phyloP scores from a whole-genome alignment of 331 rosid species.

The Spiraea crenata region DNA sequence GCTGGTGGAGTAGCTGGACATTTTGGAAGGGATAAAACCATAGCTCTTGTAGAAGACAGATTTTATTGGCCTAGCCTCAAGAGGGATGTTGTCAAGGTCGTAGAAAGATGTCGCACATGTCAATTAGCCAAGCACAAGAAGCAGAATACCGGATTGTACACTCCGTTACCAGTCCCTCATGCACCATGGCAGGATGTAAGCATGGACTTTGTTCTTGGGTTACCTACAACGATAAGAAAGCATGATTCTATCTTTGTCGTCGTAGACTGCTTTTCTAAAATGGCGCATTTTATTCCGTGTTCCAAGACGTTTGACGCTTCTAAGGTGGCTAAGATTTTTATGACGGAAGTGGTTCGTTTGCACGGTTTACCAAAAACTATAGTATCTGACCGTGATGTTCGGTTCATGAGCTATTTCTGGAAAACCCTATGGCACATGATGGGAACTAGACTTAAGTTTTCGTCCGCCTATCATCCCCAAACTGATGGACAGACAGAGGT shows the following conservation, averaged over 20 bases:
- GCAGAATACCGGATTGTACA: neutral
- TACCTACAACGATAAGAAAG: neutral
- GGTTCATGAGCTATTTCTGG: neutral
- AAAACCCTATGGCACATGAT: neutral
- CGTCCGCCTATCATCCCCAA: neutral
- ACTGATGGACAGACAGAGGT: neutral
- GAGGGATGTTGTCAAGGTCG: neutral
- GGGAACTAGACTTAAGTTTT: neutral
- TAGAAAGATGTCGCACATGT: neutral
- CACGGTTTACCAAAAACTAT: neutral
- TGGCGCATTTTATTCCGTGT: neutral
- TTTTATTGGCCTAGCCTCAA: neutral
- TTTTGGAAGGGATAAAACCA: neutral
- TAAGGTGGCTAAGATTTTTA: neutral
- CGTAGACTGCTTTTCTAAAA: neutral
- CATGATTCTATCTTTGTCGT: neutral
- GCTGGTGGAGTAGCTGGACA: neutral
- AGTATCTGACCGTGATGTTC: neutral
- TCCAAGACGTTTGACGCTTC: neutral
- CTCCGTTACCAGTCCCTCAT: neutral
- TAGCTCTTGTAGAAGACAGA: neutral
- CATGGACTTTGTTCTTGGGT: neutral
- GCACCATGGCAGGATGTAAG: neutral
- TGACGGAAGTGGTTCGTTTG: neutral
- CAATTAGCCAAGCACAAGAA: neutral